These are phyloP conservation scores for Lycium ferocissimum DNA, from an alignment of 257 asterid species.

Conservation along the genomic window DNA sequence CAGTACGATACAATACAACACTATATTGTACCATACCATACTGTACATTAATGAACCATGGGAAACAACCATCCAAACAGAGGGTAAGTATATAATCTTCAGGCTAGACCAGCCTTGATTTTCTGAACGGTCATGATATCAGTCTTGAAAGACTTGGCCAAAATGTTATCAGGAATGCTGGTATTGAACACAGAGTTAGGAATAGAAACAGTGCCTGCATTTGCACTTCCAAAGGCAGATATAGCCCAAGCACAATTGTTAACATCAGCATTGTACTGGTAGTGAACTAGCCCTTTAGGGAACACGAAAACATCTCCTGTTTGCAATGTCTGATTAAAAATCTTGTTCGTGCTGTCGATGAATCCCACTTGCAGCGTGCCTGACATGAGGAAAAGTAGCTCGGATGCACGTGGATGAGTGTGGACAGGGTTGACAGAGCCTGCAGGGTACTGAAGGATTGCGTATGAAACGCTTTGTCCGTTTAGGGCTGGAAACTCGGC, in stretches of 20 bases:
- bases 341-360: slow-evolving; percentile 54
- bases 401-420: slow-evolving; percentile 64
- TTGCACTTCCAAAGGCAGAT: slow-evolving; percentile 63
- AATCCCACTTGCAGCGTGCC: slow-evolving; percentile 63
- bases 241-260: slow-evolving; percentile 47
- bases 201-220: slow-evolving; percentile 53
- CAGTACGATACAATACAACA: too few species aligned
- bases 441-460: slow-evolving; percentile 52
- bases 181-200: slow-evolving; percentile 49
- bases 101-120: slow-evolving; percentile 53
- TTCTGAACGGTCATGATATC: slow-evolving; percentile 57
- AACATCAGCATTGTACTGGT: slow-evolving; percentile 56
- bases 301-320: slow-evolving; percentile 55
- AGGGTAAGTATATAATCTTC: background rate
- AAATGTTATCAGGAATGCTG: slow-evolving; percentile 47
- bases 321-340: slow-evolving; percentile 50
- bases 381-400: slow-evolving; percentile 53
- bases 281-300: slow-evolving; percentile 60
- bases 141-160: slow-evolving; percentile 62
- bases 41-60: too few species aligned
- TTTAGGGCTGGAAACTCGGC: slow-evolving; percentile 47
- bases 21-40: too few species aligned
- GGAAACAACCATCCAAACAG: too few species aligned
- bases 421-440: slow-evolving; percentile 61
- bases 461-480: slow-evolving; percentile 63